Percentiles rank a stretch among this genome's conserved stretches.
phyloP scores from a whole-genome alignment of 257 asterid species.

The Mitragyna speciosa region DNA sequence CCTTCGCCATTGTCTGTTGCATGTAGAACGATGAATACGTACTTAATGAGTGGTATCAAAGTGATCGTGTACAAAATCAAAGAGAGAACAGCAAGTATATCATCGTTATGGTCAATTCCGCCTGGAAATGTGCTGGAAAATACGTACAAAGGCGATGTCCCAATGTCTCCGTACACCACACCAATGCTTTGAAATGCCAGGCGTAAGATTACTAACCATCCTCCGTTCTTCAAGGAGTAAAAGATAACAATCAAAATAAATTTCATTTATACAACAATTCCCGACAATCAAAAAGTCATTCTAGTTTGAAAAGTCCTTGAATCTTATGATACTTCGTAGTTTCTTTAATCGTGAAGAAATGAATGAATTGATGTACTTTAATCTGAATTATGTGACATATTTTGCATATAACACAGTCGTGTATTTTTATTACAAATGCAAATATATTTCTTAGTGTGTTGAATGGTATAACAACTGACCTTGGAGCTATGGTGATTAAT shows the following conservation, averaged over 20 bases:
- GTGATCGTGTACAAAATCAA: constrained; percentile 54
- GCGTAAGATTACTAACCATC: constrained; percentile 36
- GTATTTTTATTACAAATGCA: too few species aligned
- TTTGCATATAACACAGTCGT: too few species aligned
- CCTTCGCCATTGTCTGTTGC: constrained; percentile 67
- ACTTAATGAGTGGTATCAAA: constrained; percentile 48
- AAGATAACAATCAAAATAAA: background rate
- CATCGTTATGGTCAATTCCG: constrained; percentile 45
- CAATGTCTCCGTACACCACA: constrained; percentile 60
- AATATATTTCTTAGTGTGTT: too few species aligned
- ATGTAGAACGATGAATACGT: constrained; percentile 42
- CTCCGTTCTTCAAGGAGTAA: constrained; percentile 2
- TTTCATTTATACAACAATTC: too few species aligned
- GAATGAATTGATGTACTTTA: too few species aligned
- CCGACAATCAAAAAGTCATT: background rate
- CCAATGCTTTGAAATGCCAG: constrained; percentile 59
- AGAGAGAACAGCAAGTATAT: constrained; percentile 48
- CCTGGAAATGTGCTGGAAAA: constrained; percentile 32
- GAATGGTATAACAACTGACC: background rate
- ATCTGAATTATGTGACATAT: too few species aligned
- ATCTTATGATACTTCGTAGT: too few species aligned
- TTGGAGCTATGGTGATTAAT: constrained; percentile 16
- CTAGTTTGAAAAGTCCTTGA: too few species aligned
- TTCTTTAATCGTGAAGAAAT: too few species aligned
- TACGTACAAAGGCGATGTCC: constrained; percentile 61